These are phyloP conservation scores for Cyclotella choctawhatcheeana DNA, from an alignment of 108 stramenopile species.

Conservation along the genomic window DNA sequence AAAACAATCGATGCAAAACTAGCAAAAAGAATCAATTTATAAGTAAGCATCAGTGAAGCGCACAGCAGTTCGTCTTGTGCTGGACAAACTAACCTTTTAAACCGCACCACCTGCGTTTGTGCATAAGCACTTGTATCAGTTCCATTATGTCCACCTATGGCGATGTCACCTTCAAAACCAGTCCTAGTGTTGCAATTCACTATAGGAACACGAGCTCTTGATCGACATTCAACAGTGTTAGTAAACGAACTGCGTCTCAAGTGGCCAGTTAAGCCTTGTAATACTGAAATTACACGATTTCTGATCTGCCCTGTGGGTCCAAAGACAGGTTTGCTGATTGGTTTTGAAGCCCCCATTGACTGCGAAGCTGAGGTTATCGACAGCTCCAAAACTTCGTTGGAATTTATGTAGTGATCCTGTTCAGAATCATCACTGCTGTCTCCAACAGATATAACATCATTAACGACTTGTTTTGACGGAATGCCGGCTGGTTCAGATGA, in stretches of 20 bases:
- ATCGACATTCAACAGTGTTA: constrained; percentile 55
- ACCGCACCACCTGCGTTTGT: constrained; percentile 54
- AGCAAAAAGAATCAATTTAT: not conserved
- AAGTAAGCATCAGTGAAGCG: not conserved
- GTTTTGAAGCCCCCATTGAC: constrained; percentile 32
- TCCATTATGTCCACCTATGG: constrained; percentile 83
- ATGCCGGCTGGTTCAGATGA: not conserved
- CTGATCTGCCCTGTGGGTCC: constrained; percentile 63
- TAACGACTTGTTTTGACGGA: not conserved
- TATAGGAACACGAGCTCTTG: constrained; percentile 76
- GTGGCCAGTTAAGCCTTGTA: constrained; percentile 45
- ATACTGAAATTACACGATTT: constrained; percentile 52
- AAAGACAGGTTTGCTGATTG: constrained; percentile 17
- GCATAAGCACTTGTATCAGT: constrained; percentile 79
- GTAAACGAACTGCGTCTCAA: constrained; percentile 49
- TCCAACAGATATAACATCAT: not conserved
- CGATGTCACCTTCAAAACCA: constrained; percentile 84
- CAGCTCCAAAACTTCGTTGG: constrained; percentile 22
- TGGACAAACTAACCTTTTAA: constrained; percentile 68
- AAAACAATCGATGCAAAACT: constrained; percentile 78
- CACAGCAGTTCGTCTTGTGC: not conserved
- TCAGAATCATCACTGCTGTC: constrained; percentile 7
- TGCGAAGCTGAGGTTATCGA: constrained; percentile 25
- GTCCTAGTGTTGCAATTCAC: constrained; percentile 66
- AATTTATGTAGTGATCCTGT: not conserved